Percentiles rank a stretch among this genome's conserved stretches.
These are phyloP conservation scores for Verticillium zaregamsianum DNA, from an alignment of 2,329 filamentous ascomycete species.

Conservation along the genomic window DNA sequence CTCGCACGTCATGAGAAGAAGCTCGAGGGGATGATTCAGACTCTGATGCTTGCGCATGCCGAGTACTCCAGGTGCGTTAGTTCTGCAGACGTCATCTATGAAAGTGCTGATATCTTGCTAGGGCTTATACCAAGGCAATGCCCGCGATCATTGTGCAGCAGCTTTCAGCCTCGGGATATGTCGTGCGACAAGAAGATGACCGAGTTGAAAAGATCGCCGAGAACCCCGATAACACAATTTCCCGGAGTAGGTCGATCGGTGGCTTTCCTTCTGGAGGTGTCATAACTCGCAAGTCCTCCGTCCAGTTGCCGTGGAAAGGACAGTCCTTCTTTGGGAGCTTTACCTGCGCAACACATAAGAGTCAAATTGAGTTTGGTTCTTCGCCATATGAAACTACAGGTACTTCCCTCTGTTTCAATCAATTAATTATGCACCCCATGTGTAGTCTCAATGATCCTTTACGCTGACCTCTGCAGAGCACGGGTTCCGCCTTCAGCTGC, in stretches of 20 bases:
- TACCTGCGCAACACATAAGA: background rate
- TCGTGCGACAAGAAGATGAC: background rate
- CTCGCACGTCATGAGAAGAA: background rate
- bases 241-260: background rate
- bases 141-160: background rate
- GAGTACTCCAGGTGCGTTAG: background rate
- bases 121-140: background rate
- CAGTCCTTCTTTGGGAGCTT: slow-evolving; percentile 4
- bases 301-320: background rate
- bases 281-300: background rate
- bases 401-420: background rate
- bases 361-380: background rate
- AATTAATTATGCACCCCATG: no score
- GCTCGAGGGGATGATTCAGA: background rate
- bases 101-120: background rate
- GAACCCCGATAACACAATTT: background rate
- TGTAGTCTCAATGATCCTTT: no score
- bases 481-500: background rate
- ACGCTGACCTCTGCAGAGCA: background rate
- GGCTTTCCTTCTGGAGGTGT: background rate
- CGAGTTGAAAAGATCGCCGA: background rate
- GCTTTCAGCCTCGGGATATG: background rate
- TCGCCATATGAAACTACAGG: background rate
- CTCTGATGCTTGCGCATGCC: background rate
- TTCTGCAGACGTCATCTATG: background rate